Evolutionary conservation across 768 basidiomycete genomes (phyloP).

Genomic region (Suillus ampliporus): DNA sequence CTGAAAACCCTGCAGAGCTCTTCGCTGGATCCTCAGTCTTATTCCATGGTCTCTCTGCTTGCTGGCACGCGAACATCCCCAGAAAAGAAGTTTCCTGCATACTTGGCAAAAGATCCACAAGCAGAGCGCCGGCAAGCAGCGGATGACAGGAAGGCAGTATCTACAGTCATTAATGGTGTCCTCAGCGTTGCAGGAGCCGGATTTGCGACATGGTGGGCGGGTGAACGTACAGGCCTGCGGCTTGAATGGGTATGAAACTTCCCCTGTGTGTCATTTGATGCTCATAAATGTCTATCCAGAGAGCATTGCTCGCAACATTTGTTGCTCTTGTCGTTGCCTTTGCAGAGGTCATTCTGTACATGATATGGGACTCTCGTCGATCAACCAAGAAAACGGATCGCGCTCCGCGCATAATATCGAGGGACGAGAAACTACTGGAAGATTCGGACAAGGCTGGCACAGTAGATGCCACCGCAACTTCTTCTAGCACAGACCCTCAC

Average conservation of each 20-base stretch:
- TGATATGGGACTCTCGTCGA: conserved; percentile 71
- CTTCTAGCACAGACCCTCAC: conserved; percentile 27
- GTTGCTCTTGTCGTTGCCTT: conserved; percentile 70
- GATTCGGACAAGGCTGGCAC: conserved; percentile 13
- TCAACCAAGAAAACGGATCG: conserved; percentile 22
- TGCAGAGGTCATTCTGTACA: conserved; percentile 70
- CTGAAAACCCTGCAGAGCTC: conserved; percentile 41
- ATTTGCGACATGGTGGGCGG: conserved; percentile 75
- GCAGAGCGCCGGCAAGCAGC: conserved; percentile 50
- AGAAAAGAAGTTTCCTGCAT: conserved; percentile 66
- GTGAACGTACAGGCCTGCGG: conserved; percentile 64
- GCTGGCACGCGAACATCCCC: conserved; percentile 84
- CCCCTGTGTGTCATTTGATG: conserved; percentile 8
- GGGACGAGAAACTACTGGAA: conserved; percentile 13
- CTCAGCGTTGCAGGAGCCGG: conserved; percentile 73
- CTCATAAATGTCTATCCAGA: conserved; percentile 39
- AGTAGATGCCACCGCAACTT: conserved; percentile 16
- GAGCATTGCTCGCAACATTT: conserved; percentile 65
- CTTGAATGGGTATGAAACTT: conserved; percentile 68
- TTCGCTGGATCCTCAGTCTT: conserved; percentile 56
- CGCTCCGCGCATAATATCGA: conserved; percentile 8
- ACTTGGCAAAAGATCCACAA: conserved; percentile 52
- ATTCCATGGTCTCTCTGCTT: conserved; percentile 75
- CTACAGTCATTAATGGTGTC: conserved; percentile 71
- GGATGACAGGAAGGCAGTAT: conserved; percentile 69